Percentiles rank a stretch among this genome's conserved stretches.
Conservation (phyloP, 2,329 filamentous ascomycete genomes). For the Davidsoniella australis region DNA sequence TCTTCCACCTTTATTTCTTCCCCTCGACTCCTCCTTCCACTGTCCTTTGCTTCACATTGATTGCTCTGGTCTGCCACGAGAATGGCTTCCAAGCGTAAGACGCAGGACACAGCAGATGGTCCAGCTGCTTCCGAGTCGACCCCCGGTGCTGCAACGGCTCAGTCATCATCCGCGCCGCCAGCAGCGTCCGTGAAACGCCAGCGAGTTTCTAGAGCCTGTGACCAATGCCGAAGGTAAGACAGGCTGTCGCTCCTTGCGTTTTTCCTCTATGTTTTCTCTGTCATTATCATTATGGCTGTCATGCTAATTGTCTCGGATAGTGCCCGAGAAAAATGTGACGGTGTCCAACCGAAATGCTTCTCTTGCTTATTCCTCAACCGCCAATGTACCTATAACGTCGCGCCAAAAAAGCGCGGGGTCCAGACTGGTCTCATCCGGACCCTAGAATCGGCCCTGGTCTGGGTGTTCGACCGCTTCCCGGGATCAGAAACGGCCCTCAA, state of each 20-base stretch:
- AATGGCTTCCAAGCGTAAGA: constrained; percentile 26
- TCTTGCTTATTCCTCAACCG: constrained; percentile 48
- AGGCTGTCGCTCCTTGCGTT: background rate
- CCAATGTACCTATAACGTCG: constrained; percentile 53
- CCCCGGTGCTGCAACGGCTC: constrained; percentile 12
- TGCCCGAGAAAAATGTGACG: constrained; percentile 57
- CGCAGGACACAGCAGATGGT: constrained; percentile 15
- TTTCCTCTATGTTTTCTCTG: background rate
- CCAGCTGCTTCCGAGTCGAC: constrained; percentile 13
- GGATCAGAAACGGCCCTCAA: constrained; percentile 42
- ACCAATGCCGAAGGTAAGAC: constrained; percentile 37
- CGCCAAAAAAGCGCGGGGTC: constrained; percentile 59
- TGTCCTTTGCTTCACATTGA: no score
- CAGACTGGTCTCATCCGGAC: constrained; percentile 67
- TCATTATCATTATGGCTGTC: background rate
- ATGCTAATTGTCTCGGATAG: constrained; percentile 13
- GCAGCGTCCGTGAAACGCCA: constrained; percentile 35
- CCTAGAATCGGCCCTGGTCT: constrained; percentile 50
- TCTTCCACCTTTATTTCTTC: background rate
- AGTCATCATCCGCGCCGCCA: constrained; percentile 16
- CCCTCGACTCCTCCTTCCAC: background rate
- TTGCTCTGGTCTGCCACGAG: no score
- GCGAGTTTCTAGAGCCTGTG: constrained; percentile 51
- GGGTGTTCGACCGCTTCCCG: constrained; percentile 45
- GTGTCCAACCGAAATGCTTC: constrained; percentile 46